These are phyloP conservation scores for Entrophospora sp. DNA, from an alignment of 192 early-diverging fungal species.

Conservation along the genomic window DNA sequence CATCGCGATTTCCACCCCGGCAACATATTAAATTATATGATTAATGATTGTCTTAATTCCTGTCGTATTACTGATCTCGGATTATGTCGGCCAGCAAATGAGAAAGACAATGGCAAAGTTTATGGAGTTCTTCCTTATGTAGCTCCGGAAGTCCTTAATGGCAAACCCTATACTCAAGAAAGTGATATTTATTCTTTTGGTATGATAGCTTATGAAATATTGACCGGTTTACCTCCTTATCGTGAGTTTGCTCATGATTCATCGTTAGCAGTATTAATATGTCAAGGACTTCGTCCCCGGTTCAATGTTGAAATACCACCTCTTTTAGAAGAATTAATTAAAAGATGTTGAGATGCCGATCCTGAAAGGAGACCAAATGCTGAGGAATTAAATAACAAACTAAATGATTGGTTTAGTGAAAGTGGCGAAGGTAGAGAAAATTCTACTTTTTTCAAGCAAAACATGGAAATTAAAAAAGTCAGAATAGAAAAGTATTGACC, in stretches of 20 bases:
- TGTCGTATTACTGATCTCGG: slow-evolving; percentile 27
- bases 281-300: background rate
- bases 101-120: slow-evolving; percentile 25
- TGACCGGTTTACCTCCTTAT: slow-evolving; percentile 28
- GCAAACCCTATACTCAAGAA: slow-evolving; percentile 20
- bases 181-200: slow-evolving; percentile 31
- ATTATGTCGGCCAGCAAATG: slow-evolving; percentile 25
- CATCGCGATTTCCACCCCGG: background rate
- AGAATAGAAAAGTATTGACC: no score
- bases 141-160: slow-evolving; percentile 26
- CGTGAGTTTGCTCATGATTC: background rate
- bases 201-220: slow-evolving; percentile 30
- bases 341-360: background rate
- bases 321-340: background rate
- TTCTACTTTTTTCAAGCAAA: no score
- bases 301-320: background rate
- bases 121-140: slow-evolving; percentile 30
- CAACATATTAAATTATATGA: background rate
- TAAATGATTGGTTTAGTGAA: no score
- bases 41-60: no score
- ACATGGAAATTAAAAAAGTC: no score
- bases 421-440: no score
- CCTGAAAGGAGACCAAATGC: background rate
- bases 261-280: background rate
- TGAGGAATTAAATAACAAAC: no score